phyloP scores from a whole-genome alignment of 139 green algal species.

The Micractinium sp. region DNA sequence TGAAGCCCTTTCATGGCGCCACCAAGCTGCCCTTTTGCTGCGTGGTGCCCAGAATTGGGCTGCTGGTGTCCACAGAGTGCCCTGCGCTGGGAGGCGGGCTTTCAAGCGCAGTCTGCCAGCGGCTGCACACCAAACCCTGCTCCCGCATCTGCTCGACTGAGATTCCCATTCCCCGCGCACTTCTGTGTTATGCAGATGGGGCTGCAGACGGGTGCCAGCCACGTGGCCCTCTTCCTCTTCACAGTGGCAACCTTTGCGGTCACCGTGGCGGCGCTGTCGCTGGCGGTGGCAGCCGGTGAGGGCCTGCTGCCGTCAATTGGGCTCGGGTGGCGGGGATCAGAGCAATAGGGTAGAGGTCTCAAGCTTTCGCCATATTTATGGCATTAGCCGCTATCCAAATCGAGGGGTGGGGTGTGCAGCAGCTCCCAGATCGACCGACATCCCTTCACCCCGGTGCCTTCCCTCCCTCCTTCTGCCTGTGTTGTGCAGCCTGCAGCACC shows the following conservation, averaged over 20 bases:
- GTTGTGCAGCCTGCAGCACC: conserved; percentile 18
- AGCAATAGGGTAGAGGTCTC: not conserved
- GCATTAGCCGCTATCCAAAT: not conserved
- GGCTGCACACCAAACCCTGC: too few relatives aligned
- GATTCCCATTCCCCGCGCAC: too few relatives aligned
- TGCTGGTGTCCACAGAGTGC: too few relatives aligned
- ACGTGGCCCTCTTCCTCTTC: conserved; percentile 62
- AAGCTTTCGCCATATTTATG: not conserved
- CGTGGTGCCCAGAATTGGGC: too few relatives aligned
- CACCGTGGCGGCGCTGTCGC: conserved; percentile 59
- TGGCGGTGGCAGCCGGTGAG: conserved; percentile 52
- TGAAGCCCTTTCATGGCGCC: too few relatives aligned
- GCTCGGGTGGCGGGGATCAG: too few relatives aligned
- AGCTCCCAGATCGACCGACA: not conserved
- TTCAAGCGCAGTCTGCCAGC: too few relatives aligned
- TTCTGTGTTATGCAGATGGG: conserved; percentile 32
- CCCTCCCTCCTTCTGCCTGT: too few relatives aligned
- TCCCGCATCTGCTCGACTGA: too few relatives aligned
- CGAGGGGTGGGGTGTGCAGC: not conserved
- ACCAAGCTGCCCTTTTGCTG: too few relatives aligned
- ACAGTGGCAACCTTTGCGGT: conserved; percentile 55
- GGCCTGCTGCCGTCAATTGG: not conserved
- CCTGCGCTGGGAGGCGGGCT: too few relatives aligned
- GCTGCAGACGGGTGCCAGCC: not conserved
- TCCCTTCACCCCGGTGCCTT: not conserved